phyloP scores from a whole-genome alignment of 139 green algal species.

The Trebouxia sp. region DNA sequence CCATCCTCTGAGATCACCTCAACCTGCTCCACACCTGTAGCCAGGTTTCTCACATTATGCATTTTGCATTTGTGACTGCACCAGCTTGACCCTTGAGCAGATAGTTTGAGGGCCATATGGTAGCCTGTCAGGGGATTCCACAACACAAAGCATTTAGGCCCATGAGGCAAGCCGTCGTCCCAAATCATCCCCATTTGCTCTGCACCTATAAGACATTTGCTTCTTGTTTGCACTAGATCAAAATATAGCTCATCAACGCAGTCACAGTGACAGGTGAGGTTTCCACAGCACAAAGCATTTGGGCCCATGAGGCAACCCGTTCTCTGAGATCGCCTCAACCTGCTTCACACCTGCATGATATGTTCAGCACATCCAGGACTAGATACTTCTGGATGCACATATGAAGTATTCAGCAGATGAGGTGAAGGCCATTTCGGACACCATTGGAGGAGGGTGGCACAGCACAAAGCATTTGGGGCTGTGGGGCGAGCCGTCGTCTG shows the following conservation, averaged over 20 bases:
- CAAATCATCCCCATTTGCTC: conserved; percentile 53
- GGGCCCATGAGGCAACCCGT: too few relatives aligned
- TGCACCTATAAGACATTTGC: too few relatives aligned
- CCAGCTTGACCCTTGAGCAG: not conserved
- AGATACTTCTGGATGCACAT: conserved; percentile 43
- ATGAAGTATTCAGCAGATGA: conserved; percentile 41
- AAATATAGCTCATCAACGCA: too few relatives aligned
- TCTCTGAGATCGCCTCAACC: conserved; percentile 33
- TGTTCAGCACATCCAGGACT: too few relatives aligned
- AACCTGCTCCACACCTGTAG: conserved; percentile 43
- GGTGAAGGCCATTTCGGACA: not conserved
- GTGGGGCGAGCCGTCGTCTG: conserved; percentile 78
- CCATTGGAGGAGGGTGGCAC: conserved; percentile 89
- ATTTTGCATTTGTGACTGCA: not conserved
- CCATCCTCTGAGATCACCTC: conserved; percentile 75
- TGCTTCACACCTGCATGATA: too few relatives aligned
- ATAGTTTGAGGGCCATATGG: not conserved
- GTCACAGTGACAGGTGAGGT: too few relatives aligned
- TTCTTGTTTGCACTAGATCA: too few relatives aligned
- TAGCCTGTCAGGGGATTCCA: conserved; percentile 77
- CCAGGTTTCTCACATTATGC: not conserved
- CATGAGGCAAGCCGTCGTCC: conserved; percentile 81
- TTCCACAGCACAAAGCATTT: conserved; percentile 94
- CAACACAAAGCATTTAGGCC: conserved; percentile 80
- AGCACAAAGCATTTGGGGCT: conserved; percentile 84